These are phyloP conservation scores for Coemansia sp. DNA, from an alignment of 192 early-diverging fungal species.

Conservation along the genomic window DNA sequence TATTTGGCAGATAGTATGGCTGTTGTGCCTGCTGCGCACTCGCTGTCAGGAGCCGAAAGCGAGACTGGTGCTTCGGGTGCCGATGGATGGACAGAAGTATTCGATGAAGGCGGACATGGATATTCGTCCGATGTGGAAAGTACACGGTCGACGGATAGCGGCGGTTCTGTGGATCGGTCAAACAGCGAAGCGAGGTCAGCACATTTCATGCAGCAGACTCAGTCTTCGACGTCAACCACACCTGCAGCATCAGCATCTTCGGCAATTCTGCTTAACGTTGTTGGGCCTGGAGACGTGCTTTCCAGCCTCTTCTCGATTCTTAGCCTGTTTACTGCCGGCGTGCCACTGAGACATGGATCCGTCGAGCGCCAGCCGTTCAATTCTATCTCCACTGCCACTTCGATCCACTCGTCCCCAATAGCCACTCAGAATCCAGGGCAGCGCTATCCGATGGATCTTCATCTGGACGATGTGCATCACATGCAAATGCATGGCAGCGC, in stretches of 20 bases:
- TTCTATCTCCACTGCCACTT: background rate
- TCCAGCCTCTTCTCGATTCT: constrained; percentile 93
- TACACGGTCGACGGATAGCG: background rate
- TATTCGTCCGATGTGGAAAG: constrained; percentile 17
- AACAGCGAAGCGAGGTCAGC: background rate
- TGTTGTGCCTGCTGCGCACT: background rate
- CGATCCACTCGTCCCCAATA: constrained; percentile 9
- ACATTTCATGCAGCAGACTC: background rate
- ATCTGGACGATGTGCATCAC: constrained; percentile 1
- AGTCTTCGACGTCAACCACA: background rate
- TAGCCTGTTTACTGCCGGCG: constrained; percentile 81
- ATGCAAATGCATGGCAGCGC: constrained; percentile 4
- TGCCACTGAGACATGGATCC: constrained; percentile 48
- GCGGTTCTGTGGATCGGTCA: background rate
- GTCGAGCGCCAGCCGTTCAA: constrained; percentile 2
- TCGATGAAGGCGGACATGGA: constrained; percentile 22
- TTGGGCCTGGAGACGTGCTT: constrained; percentile 87
- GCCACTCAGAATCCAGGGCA: constrained; percentile 6
- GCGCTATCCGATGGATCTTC: constrained; percentile 1
- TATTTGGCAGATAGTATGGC: constrained; percentile 58
- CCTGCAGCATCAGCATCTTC: constrained; percentile 33
- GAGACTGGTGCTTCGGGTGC: background rate
- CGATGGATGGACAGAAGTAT: constrained; percentile 9
- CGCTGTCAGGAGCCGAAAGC: background rate
- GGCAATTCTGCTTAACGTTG: constrained; percentile 72